Base-by-base conservation (phyloP, 2,329 filamentous ascomycete species). In the Malbranchea cinnamomea region DNA sequence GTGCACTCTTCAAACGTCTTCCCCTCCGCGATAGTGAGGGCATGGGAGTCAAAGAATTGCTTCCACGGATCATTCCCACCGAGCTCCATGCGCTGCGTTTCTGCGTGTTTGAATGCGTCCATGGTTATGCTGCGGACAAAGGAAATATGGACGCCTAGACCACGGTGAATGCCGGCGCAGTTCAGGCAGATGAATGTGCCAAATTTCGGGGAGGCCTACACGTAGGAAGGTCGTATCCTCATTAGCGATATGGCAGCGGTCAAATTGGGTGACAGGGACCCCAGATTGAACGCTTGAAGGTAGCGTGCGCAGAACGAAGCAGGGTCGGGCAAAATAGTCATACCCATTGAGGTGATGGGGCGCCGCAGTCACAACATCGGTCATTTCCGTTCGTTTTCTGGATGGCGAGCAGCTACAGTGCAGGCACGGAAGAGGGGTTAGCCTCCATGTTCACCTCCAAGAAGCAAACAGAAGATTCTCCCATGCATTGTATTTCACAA, bases 141-240 rank as follows among this genome's bases (percentile, higher is more conserved):
- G 52, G 84, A 93, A 56, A 98, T 93, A 64, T 98, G 89, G 20
- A 98, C 89, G 37, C 89, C 89, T 17, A 98, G 73, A 3, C 84
- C 84, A 39, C 89, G 79, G 60, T 98, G 89, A 31, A 89, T 81
- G 44, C 89, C 89, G 19, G 85, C 87, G 63, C 89, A 98, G 40
- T 78, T 82, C 30, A 98, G 74, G 59, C 89, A 98, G 67, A 98
- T 94, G 64, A 98, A 98, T 56, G 93, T 82, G 50, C 87, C 87
- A 53, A 98, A 92, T 59, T 98, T 98, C 41, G 89, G 89, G 21
- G 84, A 76, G 19, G 74, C 72, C 70, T 74, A 41, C 15, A 25
- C 7, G 12, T 19, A 26, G 14, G 18, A 19, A 20, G 13, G 23
- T 13, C 16, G n/a, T 17, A 33, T 25, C 14, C 24, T 16, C 10